Percentiles rank a stretch among this genome's conserved stretches.
phyloP scores from a whole-genome alignment of 495 filamentous ascomycete species.

The Elasticomyces elasticus region DNA sequence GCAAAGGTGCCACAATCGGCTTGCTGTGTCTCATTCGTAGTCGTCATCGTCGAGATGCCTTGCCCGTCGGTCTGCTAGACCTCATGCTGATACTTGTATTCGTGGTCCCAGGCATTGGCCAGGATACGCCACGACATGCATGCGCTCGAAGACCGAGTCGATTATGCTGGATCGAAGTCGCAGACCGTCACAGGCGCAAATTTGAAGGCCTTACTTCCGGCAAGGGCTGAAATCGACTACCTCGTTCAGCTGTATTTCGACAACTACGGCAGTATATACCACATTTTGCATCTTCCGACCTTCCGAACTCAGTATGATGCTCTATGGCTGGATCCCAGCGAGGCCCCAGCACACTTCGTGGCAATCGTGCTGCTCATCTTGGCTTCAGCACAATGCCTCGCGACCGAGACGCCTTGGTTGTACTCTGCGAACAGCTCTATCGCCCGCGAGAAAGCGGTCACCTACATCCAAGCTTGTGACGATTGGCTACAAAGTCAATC shows the following conservation, averaged over 20 bases:
- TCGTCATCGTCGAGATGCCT: too few species aligned
- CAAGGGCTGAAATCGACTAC: conserved; percentile 1
- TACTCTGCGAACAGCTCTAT: conserved; percentile 17
- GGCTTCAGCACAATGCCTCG: conserved; percentile 15
- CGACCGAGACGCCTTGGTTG: conserved; percentile 5
- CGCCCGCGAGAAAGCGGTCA: conserved; percentile 14
- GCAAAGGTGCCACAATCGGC: too few species aligned
- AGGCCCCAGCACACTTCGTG: conserved; percentile 6
- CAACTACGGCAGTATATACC: conserved; percentile 20
- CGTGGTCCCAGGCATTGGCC: conserved; percentile 10
- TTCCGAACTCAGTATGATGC: conserved; percentile 20
- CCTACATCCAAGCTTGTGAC: conserved; percentile 15
- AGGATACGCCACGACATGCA: conserved; percentile 16
- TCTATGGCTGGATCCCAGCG: conserved; percentile 5
- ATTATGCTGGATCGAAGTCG: conserved; percentile 3
- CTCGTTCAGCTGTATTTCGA: conserved; percentile 18
- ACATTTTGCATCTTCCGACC: conserved; percentile 20
- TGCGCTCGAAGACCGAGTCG: conserved; percentile 11
- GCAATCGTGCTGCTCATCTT: conserved; percentile 16
- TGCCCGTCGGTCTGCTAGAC: too few species aligned
- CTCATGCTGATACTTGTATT: too few species aligned
- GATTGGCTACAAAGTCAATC: conserved; percentile 20
- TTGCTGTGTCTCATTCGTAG: too few species aligned
- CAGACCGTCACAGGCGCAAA: not conserved
- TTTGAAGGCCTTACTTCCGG: conserved; percentile 11